Evolutionary conservation across 345 rosid species (phyloP).

Genomic region (Bruguiera sexangula): DNA sequence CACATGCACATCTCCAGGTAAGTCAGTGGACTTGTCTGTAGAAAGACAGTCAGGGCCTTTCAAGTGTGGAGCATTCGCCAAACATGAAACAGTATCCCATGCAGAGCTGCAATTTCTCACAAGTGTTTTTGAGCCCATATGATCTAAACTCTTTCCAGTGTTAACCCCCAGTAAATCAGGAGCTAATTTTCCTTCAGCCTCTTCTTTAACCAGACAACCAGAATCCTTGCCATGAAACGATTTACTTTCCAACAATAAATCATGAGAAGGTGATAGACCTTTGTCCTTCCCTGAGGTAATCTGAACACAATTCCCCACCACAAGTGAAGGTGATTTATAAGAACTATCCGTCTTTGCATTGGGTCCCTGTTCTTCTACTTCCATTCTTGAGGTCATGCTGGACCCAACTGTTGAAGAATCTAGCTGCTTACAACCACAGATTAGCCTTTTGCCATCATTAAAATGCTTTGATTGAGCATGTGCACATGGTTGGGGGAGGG

Average conservation of each 20-base stretch:
- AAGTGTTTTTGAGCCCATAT: conserved; percentile 1
- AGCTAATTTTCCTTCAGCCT: conserved; percentile 15
- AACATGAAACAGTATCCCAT: conserved; percentile 11
- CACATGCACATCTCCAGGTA: conserved; percentile 6
- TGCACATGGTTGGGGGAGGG: not conserved
- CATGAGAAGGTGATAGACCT: conserved; percentile 14
- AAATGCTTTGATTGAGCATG: conserved; percentile 14
- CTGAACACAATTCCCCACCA: conserved; percentile 8
- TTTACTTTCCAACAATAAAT: conserved; percentile 12
- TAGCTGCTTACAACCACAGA: conserved; percentile 25
- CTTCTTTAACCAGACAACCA: conserved; percentile 12
- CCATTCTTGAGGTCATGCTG: conserved; percentile 10
- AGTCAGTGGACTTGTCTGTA: conserved; percentile 10
- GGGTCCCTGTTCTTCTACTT: conserved; percentile 6
- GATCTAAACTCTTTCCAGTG: conserved; percentile 10
- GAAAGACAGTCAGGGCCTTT: conserved; percentile 13
- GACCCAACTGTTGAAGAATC: conserved; percentile 18
- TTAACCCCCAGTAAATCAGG: conserved; percentile 13
- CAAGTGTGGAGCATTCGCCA: conserved; percentile 15
- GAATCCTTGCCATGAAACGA: not conserved
- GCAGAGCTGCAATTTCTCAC: conserved; percentile 14
- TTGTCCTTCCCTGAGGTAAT: conserved; percentile 19
- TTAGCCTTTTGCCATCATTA: conserved; percentile 15
- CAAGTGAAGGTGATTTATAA: conserved; percentile 8
- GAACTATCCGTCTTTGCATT: not conserved